Conservation (phyloP, 2,329 filamentous ascomycete species). For the Fusarium liriodendri region DNA sequence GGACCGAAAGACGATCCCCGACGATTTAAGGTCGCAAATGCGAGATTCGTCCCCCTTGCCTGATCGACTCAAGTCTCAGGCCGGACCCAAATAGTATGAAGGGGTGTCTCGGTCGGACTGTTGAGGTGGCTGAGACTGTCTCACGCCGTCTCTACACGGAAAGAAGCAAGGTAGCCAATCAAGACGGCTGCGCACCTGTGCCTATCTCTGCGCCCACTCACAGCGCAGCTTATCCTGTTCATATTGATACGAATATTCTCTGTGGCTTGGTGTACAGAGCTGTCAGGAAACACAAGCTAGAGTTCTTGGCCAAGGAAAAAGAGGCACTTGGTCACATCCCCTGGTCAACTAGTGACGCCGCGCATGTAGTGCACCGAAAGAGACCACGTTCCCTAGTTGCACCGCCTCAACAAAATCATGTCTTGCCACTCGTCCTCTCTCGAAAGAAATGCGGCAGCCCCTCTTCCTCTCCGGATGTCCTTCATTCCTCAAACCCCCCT, state of each 20-base stretch:
- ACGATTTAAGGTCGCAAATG: background rate
- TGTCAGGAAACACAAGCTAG: background rate
- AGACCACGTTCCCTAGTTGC: background rate
- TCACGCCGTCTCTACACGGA: background rate
- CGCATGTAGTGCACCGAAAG: background rate
- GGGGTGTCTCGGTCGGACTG: background rate
- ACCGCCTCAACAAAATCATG: background rate
- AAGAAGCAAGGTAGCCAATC: background rate
- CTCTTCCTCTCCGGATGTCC: background rate
- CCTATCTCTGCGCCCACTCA: background rate
- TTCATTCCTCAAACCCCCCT: background rate
- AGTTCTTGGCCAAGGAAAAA: background rate
- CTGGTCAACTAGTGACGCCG: background rate
- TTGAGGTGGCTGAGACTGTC: slow-evolving; percentile 7
- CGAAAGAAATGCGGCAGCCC: background rate
- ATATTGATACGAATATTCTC: background rate
- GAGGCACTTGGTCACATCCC: background rate
- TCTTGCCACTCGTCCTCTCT: background rate
- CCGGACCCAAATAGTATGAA: background rate
- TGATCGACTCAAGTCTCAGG: background rate
- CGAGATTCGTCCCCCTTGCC: background rate
- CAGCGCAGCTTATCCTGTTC: background rate
- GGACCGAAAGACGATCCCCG: background rate
- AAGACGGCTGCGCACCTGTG: background rate
- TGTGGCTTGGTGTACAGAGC: background rate